Base-by-base conservation (phyloP, 2,329 filamentous ascomycete species). In the Colletotrichum sp. region DNA sequence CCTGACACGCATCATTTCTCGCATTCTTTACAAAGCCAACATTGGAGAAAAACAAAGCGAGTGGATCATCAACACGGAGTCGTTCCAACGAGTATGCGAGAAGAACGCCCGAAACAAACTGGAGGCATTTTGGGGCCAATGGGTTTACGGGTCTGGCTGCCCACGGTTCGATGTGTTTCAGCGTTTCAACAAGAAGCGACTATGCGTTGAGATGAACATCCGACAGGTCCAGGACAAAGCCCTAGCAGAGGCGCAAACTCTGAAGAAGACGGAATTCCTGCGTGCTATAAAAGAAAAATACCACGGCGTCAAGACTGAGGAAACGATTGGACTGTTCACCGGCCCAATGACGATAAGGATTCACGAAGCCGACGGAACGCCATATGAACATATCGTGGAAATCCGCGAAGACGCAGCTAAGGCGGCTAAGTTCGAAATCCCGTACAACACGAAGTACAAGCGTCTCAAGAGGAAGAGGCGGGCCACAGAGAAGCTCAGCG, bases 371-470 rank as follows among this genome's bases (percentile, higher is more conserved):
- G 98, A 99, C 81, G 97, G 97, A 12, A 99, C 97, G 0, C 97
- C 97, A 4, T 99, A 99, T 82, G 97, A 99, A 83, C 97, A 99
- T 82, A 98, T 98, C 77, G 93, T 99, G 36, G 95, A 98, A 80
- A 98, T 99, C 82, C 96, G 96, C 76, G 96, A 98, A 79, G 93
- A 94, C 32, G 91, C 92, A 16, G 95, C 94, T 4, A 95, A 94
- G 79, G 87, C 87, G 2, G 89, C 89, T 28, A 97, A 94, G 82
- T 94, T 99, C 75, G 96, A 98, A 77, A 98, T 99, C 76, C 96
- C 96, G 1, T 99, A 99, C 86, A 99, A 99, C 81, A 99, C 97
- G 1, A 99, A 99, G 83, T 99, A 99, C 87, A 99, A 99, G 87
- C 93, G 98, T 10, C 89, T 99, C 4, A 99, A 99, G 87, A 90